Percentiles rank a stretch among this genome's conserved stretches.
These are phyloP conservation scores for Veloboletus limbatus DNA, from an alignment of 1,284 basidiomycete genomes.

Conservation along the genomic window DNA sequence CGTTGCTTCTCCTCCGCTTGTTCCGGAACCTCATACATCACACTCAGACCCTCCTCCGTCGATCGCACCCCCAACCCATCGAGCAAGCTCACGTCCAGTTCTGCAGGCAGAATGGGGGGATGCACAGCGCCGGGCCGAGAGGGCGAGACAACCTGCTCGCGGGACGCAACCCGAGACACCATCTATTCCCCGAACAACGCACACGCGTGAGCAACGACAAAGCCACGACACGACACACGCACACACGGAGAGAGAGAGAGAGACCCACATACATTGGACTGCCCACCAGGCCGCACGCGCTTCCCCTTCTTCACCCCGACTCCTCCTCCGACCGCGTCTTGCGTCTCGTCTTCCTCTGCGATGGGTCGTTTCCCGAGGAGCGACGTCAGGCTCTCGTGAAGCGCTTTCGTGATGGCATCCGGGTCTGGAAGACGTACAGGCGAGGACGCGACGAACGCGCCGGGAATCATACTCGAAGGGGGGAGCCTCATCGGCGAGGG, in stretches of 20 bases:
- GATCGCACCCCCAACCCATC: slow-evolving; percentile 21
- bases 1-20: slow-evolving; percentile 55
- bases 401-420: slow-evolving; percentile 34
- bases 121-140: slow-evolving; percentile 6
- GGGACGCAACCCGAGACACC: slow-evolving; percentile 39
- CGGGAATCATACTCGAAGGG: slow-evolving; percentile 18
- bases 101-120: slow-evolving; percentile 8
- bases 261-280: slow-evolving; percentile 46
- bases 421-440: slow-evolving; percentile 23
- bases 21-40: slow-evolving; percentile 66
- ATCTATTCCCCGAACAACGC: slow-evolving; percentile 21
- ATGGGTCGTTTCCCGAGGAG: slow-evolving; percentile 62
- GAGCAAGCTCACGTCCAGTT: slow-evolving; percentile 33
- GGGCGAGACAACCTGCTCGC: slow-evolving; percentile 24
- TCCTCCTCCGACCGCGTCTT: slow-evolving; percentile 4
- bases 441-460: slow-evolving; percentile 20
- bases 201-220: background rate
- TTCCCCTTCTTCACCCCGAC: slow-evolving; percentile 36
- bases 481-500: slow-evolving; percentile 56
- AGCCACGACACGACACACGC: no score
- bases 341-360: slow-evolving; percentile 38
- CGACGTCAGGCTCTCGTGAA: slow-evolving; percentile 64
- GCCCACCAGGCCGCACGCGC: slow-evolving; percentile 40
- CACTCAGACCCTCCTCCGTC: slow-evolving; percentile 47
- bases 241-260: no score